phyloP scores from a whole-genome alignment of 305 asterid species.

The Ruellia speciosa region DNA sequence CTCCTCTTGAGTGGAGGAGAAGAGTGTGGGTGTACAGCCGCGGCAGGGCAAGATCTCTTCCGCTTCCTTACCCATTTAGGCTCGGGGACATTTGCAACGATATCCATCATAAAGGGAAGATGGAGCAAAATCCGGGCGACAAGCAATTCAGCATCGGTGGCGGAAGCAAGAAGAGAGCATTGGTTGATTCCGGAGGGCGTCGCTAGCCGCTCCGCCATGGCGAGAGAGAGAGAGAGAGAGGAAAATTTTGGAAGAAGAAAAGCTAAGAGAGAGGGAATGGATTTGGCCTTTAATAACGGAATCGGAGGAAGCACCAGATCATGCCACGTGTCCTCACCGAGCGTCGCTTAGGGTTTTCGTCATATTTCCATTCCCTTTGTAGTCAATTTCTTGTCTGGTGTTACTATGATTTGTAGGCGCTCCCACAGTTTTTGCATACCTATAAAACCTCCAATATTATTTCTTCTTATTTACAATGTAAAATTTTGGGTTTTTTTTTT shows the following conservation, averaged over 20 bases:
- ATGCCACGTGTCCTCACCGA: too few relatives aligned
- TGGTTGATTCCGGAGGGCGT: background rate
- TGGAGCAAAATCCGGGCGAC: constrained; percentile 33
- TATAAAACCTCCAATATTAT: too few relatives aligned
- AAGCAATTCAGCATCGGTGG: constrained; percentile 27
- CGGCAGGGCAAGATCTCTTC: constrained; percentile 32
- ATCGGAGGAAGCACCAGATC: too few relatives aligned
- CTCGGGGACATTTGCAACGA: background rate
- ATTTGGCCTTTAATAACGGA: too few relatives aligned
- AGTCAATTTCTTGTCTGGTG: too few relatives aligned
- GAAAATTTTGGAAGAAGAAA: background rate
- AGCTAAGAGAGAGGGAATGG: too few relatives aligned
- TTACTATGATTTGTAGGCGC: too few relatives aligned
- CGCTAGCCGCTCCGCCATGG: background rate
- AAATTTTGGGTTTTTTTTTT: too few relatives aligned
- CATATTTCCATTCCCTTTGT: too few relatives aligned
- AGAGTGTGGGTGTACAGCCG: background rate
- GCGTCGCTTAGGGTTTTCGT: too few relatives aligned
- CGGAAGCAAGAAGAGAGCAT: background rate
- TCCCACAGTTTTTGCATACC: too few relatives aligned
- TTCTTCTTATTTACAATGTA: too few relatives aligned
- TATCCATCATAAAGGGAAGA: constrained; percentile 16
- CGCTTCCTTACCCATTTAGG: constrained; percentile 33
- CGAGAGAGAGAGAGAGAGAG: background rate
- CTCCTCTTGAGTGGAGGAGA: constrained; percentile 1